phyloP scores from a whole-genome alignment of 805 yeast genomes.

The Yarrowia yakushimensis region DNA sequence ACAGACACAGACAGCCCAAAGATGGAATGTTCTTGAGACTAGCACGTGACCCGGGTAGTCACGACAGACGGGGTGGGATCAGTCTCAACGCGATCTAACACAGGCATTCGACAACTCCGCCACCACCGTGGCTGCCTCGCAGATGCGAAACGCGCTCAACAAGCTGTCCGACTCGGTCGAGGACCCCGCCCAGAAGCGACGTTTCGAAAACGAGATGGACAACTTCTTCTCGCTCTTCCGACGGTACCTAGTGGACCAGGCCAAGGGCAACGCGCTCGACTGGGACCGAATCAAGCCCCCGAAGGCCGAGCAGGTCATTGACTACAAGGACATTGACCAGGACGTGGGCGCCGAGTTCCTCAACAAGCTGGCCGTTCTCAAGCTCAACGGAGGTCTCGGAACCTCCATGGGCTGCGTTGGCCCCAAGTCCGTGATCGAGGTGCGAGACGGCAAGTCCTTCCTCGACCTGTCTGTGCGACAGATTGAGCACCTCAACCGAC shows the following conservation, averaged over 20 bases:
- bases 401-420: constrained; percentile 99
- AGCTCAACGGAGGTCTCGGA: constrained; percentile 97
- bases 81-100: too few relatives aligned
- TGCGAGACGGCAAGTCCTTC: constrained; percentile 96
- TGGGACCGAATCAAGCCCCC: constrained; percentile 98
- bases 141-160: constrained; percentile 95
- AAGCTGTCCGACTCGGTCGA: constrained; percentile 77
- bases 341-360: constrained; percentile 47
- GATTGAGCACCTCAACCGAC: constrained; percentile 89
- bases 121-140: constrained; percentile 92
- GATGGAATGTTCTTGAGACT: too few relatives aligned
- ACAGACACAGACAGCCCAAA: too few relatives aligned
- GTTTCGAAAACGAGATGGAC: constrained; percentile 90
- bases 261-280: constrained; percentile 75
- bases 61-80: too few relatives aligned
- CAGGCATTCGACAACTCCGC: constrained; percentile 88
- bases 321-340: constrained; percentile 55
- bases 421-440: constrained; percentile 96
- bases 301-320: constrained; percentile 80
- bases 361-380: constrained; percentile 86
- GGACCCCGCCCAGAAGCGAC: constrained; percentile 42
- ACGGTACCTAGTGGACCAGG: constrained; percentile 86
- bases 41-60: too few relatives aligned
- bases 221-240: constrained; percentile 89
- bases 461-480: constrained; percentile 94